Conservation (phyloP, 441 rosid genomes). For the Adansonia rubrostipa region DNA sequence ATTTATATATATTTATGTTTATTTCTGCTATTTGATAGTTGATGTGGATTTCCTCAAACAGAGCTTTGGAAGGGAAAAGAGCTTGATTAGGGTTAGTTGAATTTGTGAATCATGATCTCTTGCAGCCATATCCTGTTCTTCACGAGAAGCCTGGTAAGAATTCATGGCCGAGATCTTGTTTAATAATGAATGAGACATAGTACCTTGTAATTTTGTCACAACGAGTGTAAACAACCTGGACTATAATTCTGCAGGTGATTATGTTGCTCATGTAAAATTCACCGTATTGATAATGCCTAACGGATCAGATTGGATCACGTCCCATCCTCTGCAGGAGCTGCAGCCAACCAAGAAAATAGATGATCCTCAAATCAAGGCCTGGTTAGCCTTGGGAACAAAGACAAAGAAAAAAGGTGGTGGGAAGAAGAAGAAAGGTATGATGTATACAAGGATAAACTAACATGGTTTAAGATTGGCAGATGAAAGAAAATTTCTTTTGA, state of each 20-base stretch:
- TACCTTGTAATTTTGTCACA: not conserved
- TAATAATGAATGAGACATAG: not conserved
- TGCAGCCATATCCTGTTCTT: conserved; percentile 93
- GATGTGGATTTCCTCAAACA: conserved; percentile 23
- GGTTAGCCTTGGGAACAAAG: conserved; percentile 88
- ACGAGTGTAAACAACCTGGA: not conserved
- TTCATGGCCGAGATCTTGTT: not conserved
- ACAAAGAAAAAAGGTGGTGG: conserved; percentile 96
- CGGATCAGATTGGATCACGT: conserved; percentile 86
- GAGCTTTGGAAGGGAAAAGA: conserved; percentile 92
- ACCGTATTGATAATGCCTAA: conserved; percentile 91
- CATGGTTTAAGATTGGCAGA: not conserved
- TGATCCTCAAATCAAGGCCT: conserved; percentile 89
- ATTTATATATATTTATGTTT: no score
- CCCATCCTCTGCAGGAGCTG: conserved; percentile 76
- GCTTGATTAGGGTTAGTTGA: conserved; percentile 87
- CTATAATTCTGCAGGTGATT: conserved; percentile 54
- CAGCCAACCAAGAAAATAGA: conserved; percentile 72
- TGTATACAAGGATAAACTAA: not conserved
- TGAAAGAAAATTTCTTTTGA: not conserved
- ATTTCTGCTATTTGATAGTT: not conserved
- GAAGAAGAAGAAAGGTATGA: conserved; percentile 93
- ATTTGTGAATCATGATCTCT: conserved; percentile 87
- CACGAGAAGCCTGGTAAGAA: conserved; percentile 86
- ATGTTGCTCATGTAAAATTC: conserved; percentile 85